These are phyloP conservation scores for Aschersonia sp. DNA, from an alignment of 2,329 filamentous ascomycete species.

Conservation along the genomic window DNA sequence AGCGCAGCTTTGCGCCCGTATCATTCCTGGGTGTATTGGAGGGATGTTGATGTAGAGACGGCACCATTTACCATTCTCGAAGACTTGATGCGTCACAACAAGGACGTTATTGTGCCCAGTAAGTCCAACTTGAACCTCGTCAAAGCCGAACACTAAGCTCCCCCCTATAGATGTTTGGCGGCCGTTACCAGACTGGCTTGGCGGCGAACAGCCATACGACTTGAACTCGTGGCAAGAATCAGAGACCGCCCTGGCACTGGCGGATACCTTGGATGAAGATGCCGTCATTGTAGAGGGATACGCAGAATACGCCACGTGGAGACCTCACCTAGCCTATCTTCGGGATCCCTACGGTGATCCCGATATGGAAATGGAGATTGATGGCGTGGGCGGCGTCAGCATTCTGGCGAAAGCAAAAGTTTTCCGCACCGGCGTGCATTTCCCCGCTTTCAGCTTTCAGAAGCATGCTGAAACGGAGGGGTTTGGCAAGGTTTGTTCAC, in stretches of 20 bases:
- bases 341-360: conserved; percentile 94
- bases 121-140: conserved; percentile 25
- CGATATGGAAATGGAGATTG: conserved; percentile 99
- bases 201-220: conserved; percentile 95
- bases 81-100: conserved; percentile 97
- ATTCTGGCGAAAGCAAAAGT: conserved; percentile 93
- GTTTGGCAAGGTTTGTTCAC: conserved; percentile 74
- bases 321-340: conserved; percentile 90
- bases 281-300: conserved; percentile 98
- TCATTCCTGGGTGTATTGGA: conserved; percentile 99
- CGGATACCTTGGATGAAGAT: conserved; percentile 91
- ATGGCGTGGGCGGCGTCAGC: conserved; percentile 92
- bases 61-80: conserved; percentile 94
- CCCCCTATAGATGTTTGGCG: conserved; percentile 70
- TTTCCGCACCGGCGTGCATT: conserved; percentile 89
- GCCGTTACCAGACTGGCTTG: conserved; percentile 96
- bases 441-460: conserved; percentile 96
- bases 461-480: conserved; percentile 98
- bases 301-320: conserved; percentile 96
- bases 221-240: conserved; percentile 99
- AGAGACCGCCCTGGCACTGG: conserved; percentile 83
- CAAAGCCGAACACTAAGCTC: conserved; percentile 6
- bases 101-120: conserved; percentile 98
- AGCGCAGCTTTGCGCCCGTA: conserved; percentile 86
- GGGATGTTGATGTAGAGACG: conserved; percentile 95